phyloP scores from a whole-genome alignment of 2,329 filamentous ascomycete genomes.

The Claviceps arundinis region DNA sequence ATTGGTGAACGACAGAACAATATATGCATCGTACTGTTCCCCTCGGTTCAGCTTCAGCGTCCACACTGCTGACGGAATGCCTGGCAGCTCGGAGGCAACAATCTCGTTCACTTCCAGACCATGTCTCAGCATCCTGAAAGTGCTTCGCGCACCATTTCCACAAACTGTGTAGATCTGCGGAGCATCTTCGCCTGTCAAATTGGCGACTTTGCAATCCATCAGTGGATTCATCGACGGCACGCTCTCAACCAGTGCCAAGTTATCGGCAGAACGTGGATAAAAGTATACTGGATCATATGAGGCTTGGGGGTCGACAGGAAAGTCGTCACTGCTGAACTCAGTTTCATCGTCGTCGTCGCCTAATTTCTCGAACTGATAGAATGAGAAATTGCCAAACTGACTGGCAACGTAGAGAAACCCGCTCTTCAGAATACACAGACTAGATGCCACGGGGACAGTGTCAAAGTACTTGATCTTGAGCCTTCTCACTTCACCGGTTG shows the following conservation, averaged over 20 bases:
- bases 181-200: constrained; percentile 81
- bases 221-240: constrained; percentile 84
- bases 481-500: constrained; percentile 67
- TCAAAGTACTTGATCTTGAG: constrained; percentile 97
- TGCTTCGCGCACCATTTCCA: constrained; percentile 76
- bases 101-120: constrained; percentile 89
- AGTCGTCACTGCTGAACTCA: constrained; percentile 74
- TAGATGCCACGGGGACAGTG: constrained; percentile 79
- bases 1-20: constrained; percentile 85
- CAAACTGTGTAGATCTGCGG: constrained; percentile 93
- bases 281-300: constrained; percentile 74
- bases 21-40: constrained; percentile 86
- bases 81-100: constrained; percentile 82
- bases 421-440: constrained; percentile 84
- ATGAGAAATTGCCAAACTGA: constrained; percentile 84
- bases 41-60: constrained; percentile 73
- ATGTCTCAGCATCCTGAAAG: constrained; percentile 84
- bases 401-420: constrained; percentile 89
- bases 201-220: constrained; percentile 82
- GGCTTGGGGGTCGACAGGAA: constrained; percentile 59
- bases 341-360: constrained; percentile 88
- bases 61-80: constrained; percentile 86
- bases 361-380: constrained; percentile 95
- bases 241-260: constrained; percentile 71
- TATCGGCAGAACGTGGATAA: constrained; percentile 63